Percentiles rank a stretch among this genome's conserved stretches.
phyloP scores from a whole-genome alignment of 768 basidiomycete species.

The Mycena galericulata region DNA sequence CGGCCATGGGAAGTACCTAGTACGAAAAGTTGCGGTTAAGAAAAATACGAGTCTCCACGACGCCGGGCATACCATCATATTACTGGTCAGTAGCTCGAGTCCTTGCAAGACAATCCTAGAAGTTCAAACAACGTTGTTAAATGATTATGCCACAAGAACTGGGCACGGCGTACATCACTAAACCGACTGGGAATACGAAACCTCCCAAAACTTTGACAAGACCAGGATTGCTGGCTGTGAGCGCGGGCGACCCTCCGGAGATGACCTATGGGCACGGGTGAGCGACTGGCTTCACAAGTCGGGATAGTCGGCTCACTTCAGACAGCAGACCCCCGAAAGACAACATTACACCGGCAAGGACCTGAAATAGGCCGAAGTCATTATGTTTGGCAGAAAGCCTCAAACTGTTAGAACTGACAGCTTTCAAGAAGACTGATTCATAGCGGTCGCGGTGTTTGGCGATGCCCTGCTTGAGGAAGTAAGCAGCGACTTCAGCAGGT shows the following conservation, averaged over 20 bases:
- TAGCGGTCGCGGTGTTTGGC: constrained; percentile 73
- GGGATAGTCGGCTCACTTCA: too few relatives aligned
- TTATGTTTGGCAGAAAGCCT: background rate
- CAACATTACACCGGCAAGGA: constrained; percentile 78
- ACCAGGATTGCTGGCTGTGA: constrained; percentile 70
- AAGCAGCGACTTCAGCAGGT: constrained; percentile 68
- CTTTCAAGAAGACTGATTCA: constrained; percentile 74
- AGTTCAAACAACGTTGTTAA: background rate
- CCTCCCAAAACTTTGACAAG: constrained; percentile 74
- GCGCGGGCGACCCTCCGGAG: constrained; percentile 65
- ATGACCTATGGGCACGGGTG: too few relatives aligned
- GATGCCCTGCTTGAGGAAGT: constrained; percentile 68
- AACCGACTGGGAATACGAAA: constrained; percentile 81
- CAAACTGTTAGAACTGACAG: constrained; percentile 56
- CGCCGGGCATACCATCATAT: constrained; percentile 79
- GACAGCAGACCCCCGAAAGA: constrained; percentile 79
- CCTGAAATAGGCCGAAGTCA: constrained; percentile 50
- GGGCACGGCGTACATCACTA: constrained; percentile 68
- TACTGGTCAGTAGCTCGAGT: constrained; percentile 78
- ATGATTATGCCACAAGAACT: background rate
- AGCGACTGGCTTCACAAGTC: too few relatives aligned
- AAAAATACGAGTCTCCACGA: background rate
- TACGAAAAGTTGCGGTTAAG: background rate
- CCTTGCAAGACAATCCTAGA: constrained; percentile 81
- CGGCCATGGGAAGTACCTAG: constrained; percentile 78